Conservation (phyloP, 208 protist species). For the Acanthamoeba lenticulata region DNA sequence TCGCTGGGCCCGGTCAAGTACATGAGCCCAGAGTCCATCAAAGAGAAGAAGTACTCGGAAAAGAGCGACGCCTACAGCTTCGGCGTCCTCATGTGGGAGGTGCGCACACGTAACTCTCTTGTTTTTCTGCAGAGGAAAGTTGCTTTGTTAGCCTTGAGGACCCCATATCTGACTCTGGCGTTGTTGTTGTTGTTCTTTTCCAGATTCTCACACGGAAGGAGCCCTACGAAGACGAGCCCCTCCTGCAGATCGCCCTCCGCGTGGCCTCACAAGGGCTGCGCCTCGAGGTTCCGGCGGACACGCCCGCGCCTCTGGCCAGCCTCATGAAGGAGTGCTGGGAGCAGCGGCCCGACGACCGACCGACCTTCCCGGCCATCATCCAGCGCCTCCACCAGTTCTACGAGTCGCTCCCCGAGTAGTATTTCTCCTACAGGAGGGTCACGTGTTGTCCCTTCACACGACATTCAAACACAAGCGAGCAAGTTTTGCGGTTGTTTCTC, state of each 20-base stretch:
- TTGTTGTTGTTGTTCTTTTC: background rate
- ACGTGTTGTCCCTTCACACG: too few relatives aligned
- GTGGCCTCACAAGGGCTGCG: conserved; percentile 5
- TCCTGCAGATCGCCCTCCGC: background rate
- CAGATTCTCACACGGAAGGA: conserved; percentile 5
- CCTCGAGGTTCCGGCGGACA: background rate
- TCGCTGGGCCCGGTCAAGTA: conserved; percentile 24
- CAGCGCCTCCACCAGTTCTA: conserved; percentile 21
- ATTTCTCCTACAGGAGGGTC: too few relatives aligned
- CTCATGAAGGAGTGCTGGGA: conserved; percentile 24
- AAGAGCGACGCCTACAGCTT: background rate
- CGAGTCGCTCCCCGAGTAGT: background rate
- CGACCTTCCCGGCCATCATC: conserved; percentile 3
- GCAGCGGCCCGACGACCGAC: conserved; percentile 12
- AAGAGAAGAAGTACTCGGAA: conserved; percentile 48
- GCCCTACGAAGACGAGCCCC: conserved; percentile 46
- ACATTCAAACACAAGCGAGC: too few relatives aligned
- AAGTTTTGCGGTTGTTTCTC: too few relatives aligned
- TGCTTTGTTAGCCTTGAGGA: background rate
- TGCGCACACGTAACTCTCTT: background rate
- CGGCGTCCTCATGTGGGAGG: conserved; percentile 28
- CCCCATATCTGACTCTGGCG: too few relatives aligned
- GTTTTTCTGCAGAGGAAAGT: background rate
- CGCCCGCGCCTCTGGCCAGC: background rate
- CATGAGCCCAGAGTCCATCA: conserved; percentile 43